A percentile compares a stretch with the other conserved stretches of the same genome.
These are phyloP conservation scores for Prototheca stagnorum DNA, from an alignment of 163 green algal genomes.

Conservation along the genomic window DNA sequence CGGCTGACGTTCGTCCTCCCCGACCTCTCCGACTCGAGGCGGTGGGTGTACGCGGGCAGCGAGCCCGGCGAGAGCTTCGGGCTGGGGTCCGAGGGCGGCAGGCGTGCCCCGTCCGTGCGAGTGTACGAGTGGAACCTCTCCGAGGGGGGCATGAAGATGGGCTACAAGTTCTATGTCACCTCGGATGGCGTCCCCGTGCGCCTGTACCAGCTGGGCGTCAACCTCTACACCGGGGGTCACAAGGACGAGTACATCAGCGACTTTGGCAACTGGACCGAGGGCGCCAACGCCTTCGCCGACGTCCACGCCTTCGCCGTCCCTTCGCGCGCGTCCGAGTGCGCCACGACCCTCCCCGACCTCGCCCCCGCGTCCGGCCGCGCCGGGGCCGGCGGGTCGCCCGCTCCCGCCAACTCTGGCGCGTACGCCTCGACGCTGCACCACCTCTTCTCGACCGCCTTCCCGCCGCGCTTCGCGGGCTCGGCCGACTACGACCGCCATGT, in stretches of 20 bases:
- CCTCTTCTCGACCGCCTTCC: no score
- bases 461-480: no score
- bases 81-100: constrained; percentile 1
- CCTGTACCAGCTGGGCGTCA: constrained; percentile 43
- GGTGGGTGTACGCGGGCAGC: constrained; percentile 24
- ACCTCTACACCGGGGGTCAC: constrained; percentile 37
- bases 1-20: constrained; percentile 28
- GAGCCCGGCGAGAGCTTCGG: neutral
- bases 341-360: neutral
- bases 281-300: neutral
- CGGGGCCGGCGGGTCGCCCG: no score
- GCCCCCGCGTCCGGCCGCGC: neutral
- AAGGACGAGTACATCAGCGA: constrained; percentile 44
- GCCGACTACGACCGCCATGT: constrained; percentile 26
- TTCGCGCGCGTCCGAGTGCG: neutral
- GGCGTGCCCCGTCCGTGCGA: no score
- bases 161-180: constrained; percentile 33
- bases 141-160: constrained; percentile 11
- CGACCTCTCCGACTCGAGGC: constrained; percentile 16
- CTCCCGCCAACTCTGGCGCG: neutral
- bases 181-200: constrained; percentile 27
- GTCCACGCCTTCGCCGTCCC: constrained; percentile 4
- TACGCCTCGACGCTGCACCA: constrained; percentile 5
- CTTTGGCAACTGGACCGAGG: constrained; percentile 21
- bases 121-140: constrained; percentile 16